Evolutionary conservation across 441 rosid genomes (phyloP), one percentile per base, ranked within the genome.

Genomic region (Bocquillonia castaneifolia): DNA sequence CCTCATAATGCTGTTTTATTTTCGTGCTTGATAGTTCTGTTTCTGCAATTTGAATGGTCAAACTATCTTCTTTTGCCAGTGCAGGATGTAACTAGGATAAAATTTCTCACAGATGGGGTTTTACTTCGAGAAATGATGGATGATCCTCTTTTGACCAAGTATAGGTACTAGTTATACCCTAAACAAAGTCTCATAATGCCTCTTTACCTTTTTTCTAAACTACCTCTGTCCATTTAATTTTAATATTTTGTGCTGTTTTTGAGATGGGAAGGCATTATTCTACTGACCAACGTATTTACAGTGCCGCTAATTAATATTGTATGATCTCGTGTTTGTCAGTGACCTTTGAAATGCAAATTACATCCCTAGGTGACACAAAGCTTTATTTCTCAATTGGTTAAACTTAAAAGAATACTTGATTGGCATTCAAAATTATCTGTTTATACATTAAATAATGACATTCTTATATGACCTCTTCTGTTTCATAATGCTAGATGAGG

Each of bases 111-210:
- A 1, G 97, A 90, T 79, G 97, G 98, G 68, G 94, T 94, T n/a
- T 79, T 94, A 50, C 88, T 94, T 14, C 86, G 97, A 79, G 98
- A 94, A 81, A 88, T 94, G 97, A 94, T 94, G 98, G 97, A 86
- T 55, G 99, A 94, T 87, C 98, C 97, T 40, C 94, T 94, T 68
- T 83, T 94, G 87, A 85, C 97, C 8, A 94, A 92, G 76, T 94
- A 94, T 64, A 91, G 97, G 99, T 94, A 81, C 63, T 63, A 40
- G 31, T 63, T 74, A 32, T 74, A 22, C 45, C 73, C 36, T 56
- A 71, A 20, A 34, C 45, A 64, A 42, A 1, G 62, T 57, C 54
- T 47, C 48, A 52, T 66, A 10, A 20, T 67, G 25, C 20, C 48
- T 13, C 15, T n/a, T 12, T n/a, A n/a, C n/a, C 8, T 62, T 50